Base-by-base conservation (phyloP, 768 basidiomycete species). In the Russula sp. region DNA sequence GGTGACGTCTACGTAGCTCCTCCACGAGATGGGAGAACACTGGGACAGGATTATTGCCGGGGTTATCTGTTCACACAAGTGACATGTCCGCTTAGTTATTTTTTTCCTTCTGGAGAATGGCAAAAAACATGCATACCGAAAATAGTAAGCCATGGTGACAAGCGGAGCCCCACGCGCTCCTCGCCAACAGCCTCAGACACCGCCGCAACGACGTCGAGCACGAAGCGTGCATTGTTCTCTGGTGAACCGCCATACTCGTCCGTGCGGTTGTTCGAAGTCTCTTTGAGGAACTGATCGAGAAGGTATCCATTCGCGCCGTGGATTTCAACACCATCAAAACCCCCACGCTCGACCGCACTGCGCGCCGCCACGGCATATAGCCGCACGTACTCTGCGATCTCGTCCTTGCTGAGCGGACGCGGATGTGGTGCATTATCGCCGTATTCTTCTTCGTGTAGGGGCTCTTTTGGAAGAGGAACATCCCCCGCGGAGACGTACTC, bases 31-130 rank as follows among this genome's bases (percentile, higher is more conserved):
- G 78, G 0, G 75, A 66, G 74, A 83, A 89, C 10, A 81, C 81
- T 0, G 84, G 83, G 3, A 79, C 73, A 0, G 85, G 85, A 62
- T 87, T 78, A 3, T 70, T 66, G 81, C 84, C 83, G 76, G 72
- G 82, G 34, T 86, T 84, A 14, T 52, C 72, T 69, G 38, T 57
- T 9, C 2, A 11, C 34, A 34, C 34, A 34, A 34, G 34, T 34
- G 11, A 34, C 10, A 34, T 34, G n/a, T 46, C 46, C 11, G 28
- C 30, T 10, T 8, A 10, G 20, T 3, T 5, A 2, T 40, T 16
- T n/a, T n/a, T n/a, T n/a, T n/a, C n/a, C n/a, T 16, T 18, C 10
- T 11, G 18, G 40, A 40, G 16, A n/a, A n/a, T n/a, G n/a, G n/a
- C n/a, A n/a, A n/a, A n/a, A n/a, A 40, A 40, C 18, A 40, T 18